Base-by-base conservation (phyloP, 2,329 filamentous ascomycete species). In the Pseudogymnoascus sp. region DNA sequence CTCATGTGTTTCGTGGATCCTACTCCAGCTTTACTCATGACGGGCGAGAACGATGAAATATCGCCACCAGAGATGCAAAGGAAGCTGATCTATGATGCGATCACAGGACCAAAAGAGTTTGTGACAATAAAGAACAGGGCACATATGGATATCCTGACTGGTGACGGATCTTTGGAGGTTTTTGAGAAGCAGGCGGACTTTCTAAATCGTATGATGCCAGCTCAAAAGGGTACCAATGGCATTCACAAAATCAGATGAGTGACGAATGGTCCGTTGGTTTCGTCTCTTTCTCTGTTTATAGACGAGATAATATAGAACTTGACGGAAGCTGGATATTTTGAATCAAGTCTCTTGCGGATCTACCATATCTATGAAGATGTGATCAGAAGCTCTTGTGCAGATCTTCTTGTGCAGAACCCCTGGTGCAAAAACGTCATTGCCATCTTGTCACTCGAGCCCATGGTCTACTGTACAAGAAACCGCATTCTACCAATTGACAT, bases 41-140 rank as follows among this genome's bases (percentile, higher is more conserved):
- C 70, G 14, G 71, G 72, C 10, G 73, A 73, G 65, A 19, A 65
- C 39, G 72, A 74, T 63, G 61, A 63, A 34, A 65, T 74, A 13
- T 70, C 64, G 13, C 65, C 69, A 60, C 36, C 36, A n/a, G 36
- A 39, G 36, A 39, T 39, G 36, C 36, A 39, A 39, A 39, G 36
- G 36, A 39, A n/a, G 36, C n/a, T 39, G 36, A 39, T 39, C 36
- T 39, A 39, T 39, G 36, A 39, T 39, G 36, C 36, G 36, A 39
- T 39, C 36, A 39, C 36, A 39, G 36, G 36, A 39, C 36, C 36
- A 5, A 39, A 39, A n/a, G 36, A 39, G 14, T 39, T 39, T 39
- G 36, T 39, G 36, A 39, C 36, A 39, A 39, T 39, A 39, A 39
- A 39, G 36, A n/a, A 39, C 36, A 39, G 36, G 36, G 36, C 36